A percentile compares a stretch with the other conserved stretches of the same genome.
Conservation (phyloP, 768 basidiomycete species). For the Lactarius pseudohatsudake region DNA sequence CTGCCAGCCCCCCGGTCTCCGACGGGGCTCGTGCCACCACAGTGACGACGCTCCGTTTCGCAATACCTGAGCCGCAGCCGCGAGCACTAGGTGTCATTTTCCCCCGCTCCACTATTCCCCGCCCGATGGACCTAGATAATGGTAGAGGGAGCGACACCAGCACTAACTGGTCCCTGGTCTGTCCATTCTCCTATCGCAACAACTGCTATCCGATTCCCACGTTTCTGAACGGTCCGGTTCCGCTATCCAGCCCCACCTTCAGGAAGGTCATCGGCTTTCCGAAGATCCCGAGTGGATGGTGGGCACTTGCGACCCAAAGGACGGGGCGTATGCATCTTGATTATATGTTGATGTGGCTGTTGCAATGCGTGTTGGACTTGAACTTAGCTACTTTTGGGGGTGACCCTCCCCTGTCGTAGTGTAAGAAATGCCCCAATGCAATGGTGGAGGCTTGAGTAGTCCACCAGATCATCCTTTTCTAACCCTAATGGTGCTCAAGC, state of each 20-base stretch:
- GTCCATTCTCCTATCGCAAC: not conserved
- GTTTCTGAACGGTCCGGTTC: not conserved
- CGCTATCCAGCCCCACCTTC: not conserved
- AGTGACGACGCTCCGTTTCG: not conserved
- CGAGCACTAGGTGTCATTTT: not conserved
- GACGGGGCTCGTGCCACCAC: not conserved
- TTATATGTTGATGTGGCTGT: no score
- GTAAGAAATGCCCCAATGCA: no score
- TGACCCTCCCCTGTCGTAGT: no score
- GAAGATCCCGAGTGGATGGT: not conserved
- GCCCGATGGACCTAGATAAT: not conserved
- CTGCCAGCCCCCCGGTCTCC: not conserved
- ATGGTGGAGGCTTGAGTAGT: no score
- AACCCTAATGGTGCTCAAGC: no score
- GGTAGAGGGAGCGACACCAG: not conserved
- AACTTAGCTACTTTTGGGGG: no score
- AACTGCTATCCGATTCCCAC: not conserved
- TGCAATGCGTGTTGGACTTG: no score
- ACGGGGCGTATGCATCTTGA: not conserved
- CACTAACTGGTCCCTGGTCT: not conserved
- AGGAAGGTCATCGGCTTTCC: not conserved
- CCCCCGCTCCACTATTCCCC: not conserved
- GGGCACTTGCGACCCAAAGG: not conserved
- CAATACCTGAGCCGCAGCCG: not conserved
- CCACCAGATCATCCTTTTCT: no score